Evolutionary conservation across 2,329 filamentous ascomycete species (phyloP), one percentile per base, ranked within the genome.

Genomic region (Macrophomina tecta): DNA sequence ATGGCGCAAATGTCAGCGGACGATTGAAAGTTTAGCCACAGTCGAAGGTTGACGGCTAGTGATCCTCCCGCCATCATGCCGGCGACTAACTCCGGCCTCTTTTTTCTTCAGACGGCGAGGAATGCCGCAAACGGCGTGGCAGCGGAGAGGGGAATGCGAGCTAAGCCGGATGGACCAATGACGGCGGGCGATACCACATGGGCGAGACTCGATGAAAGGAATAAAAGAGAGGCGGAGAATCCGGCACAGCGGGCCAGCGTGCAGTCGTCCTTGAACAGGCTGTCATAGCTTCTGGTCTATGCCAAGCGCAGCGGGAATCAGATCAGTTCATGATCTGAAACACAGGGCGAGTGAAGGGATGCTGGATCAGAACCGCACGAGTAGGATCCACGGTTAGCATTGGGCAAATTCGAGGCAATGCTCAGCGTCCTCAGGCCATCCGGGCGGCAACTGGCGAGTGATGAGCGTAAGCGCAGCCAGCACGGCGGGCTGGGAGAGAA

Each of bases 61-160:
- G 52, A 48, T 56, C 63, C 40, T 65, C 65, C 53, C 64, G 64
- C 64, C 45, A 60, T 7, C 53, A 61, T 61, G 64, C 53, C 64
- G 64, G 42, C 36, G 53, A 46, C 42, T 62, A 45, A 55, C 56
- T 28, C 56, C 64, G 42, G 55, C 45, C 56, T 63, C 58, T 49
- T 63, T 55, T 67, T 62, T 63, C 58, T 63, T 51, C 65, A 67
- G 56, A 8, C 49, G 53, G 55, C 34, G 38, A 62, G 58, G 65
- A 67, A 62, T 67, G 58, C 65, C 56, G 65, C 56, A 67, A 67
- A 49, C 65, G 58, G 65, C 65, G 65, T 67, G 65, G 49, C 56
- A 62, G 65, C 58, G 56, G 65, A 56, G 56, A 32, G 30, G 32
- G 56, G 56, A 67, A 67, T 67, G 65, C 40, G 6, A 9, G 49